Conservation (phyloP, 192 early-diverging fungal genomes). For the Gaertneriomyces sp. region DNA sequence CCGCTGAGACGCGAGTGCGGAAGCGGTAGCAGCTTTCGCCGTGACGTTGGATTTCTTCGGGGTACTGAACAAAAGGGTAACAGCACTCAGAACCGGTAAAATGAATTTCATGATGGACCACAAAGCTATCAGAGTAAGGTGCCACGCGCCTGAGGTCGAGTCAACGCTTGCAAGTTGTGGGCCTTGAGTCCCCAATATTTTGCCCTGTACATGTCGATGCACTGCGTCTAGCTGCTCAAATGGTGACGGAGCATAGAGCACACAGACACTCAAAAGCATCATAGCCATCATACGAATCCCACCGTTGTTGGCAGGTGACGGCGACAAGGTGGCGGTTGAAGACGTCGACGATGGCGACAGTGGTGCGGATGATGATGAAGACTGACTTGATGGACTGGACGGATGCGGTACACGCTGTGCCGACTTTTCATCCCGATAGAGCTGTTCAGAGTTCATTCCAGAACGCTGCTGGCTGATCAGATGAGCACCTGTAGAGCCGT, state of each 20-base stretch:
- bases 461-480: not conserved
- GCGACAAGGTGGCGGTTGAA: not conserved
- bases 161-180: too few relatives aligned
- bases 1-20: too few relatives aligned
- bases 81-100: too few relatives aligned
- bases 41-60: too few relatives aligned
- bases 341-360: not conserved
- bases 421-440: not conserved
- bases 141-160: too few relatives aligned
- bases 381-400: not conserved
- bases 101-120: too few relatives aligned
- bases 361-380: not conserved
- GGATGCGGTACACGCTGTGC: constrained; percentile 1
- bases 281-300: constrained; percentile 32
- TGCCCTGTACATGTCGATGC: constrained; percentile 29
- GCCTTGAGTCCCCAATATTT: constrained; percentile 6
- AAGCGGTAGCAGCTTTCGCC: too few relatives aligned
- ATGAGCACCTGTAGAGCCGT: not conserved
- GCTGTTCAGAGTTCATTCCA: not conserved
- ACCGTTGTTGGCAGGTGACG: constrained; percentile 8
- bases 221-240: constrained; percentile 21
- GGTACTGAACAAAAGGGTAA: too few relatives aligned
- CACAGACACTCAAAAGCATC: constrained; percentile 37
- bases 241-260: constrained; percentile 38
- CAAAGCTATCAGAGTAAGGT: too few relatives aligned